Percentiles rank a stretch among this genome's conserved stretches.
These are phyloP conservation scores for Penicillium chermesinum DNA, from an alignment of 495 filamentous ascomycete species.

Conservation along the genomic window DNA sequence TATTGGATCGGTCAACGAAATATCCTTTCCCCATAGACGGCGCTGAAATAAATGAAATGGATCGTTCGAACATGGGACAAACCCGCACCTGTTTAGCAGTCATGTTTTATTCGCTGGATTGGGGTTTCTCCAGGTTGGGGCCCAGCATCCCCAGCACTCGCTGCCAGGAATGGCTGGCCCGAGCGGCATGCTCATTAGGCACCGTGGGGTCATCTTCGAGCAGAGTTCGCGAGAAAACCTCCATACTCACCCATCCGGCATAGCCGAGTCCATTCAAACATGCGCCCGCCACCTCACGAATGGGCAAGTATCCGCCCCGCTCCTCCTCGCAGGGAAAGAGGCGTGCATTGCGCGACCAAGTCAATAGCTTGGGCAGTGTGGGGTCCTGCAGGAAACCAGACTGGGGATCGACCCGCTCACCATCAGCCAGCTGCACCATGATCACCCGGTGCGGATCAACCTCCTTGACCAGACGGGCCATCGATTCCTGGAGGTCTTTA, in stretches of 20 bases:
- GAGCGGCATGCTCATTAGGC: slow-evolving; percentile 56
- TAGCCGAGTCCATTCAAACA: slow-evolving; percentile 56
- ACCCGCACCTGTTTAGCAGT: no score
- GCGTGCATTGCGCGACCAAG: slow-evolving; percentile 67
- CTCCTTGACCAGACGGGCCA: slow-evolving; percentile 47
- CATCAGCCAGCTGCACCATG: slow-evolving; percentile 70
- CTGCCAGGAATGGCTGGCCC: slow-evolving; percentile 55
- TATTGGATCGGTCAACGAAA: no score
- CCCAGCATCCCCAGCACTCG: slow-evolving; percentile 24
- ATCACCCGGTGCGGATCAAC: slow-evolving; percentile 60
- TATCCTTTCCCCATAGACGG: no score
- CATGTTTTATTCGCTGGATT: no score
- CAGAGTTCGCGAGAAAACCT: slow-evolving; percentile 64
- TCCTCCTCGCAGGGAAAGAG: slow-evolving; percentile 64
- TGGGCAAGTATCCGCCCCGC: slow-evolving; percentile 61
- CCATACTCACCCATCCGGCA: slow-evolving; percentile 67
- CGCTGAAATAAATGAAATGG: no score
- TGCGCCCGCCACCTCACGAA: slow-evolving; percentile 45
- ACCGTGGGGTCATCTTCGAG: slow-evolving; percentile 45
- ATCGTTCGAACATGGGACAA: no score
- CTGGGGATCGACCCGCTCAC: slow-evolving; percentile 46
- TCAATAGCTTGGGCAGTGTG: slow-evolving; percentile 22
- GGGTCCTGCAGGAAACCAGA: slow-evolving; percentile 13
- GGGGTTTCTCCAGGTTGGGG: slow-evolving; percentile 1
- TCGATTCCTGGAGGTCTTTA: slow-evolving; percentile 44